A percentile compares a stretch with the other conserved stretches of the same genome.
These are phyloP conservation scores for Fusarium napiforme DNA, from an alignment of 2,329 filamentous ascomycete species.

Conservation along the genomic window DNA sequence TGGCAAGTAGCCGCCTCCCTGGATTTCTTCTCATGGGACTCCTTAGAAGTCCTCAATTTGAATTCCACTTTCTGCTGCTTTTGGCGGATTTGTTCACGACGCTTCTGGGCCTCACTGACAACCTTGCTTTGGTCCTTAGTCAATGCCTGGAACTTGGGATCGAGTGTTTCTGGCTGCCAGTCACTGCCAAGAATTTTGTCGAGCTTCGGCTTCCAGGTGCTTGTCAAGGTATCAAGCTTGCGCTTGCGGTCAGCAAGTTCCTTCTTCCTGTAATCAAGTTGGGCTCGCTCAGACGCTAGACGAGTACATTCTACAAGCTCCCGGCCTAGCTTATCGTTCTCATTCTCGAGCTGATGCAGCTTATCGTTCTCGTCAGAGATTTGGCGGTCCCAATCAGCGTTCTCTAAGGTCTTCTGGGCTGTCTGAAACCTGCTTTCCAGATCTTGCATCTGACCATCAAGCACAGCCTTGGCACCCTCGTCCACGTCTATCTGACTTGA, in stretches of 20 bases:
- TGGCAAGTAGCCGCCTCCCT: constrained; percentile 72
- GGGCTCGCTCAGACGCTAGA: constrained; percentile 83
- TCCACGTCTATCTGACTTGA: constrained; percentile 82
- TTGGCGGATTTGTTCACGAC: constrained; percentile 75
- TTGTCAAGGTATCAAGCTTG: constrained; percentile 80
- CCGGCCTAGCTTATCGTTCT: constrained; percentile 76
- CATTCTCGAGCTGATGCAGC: constrained; percentile 76
- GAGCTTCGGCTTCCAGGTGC: constrained; percentile 79
- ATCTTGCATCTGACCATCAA: constrained; percentile 79
- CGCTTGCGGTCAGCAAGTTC: constrained; percentile 79
- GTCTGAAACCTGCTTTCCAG: constrained; percentile 71
- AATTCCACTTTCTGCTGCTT: constrained; percentile 83
- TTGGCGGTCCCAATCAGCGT: constrained; percentile 75
- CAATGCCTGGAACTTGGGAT: constrained; percentile 74
- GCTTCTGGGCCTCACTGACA: constrained; percentile 73
- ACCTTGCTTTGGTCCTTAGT: constrained; percentile 67
- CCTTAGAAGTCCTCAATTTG: constrained; percentile 72
- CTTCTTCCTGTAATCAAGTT: constrained; percentile 84
- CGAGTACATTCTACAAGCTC: constrained; percentile 87
- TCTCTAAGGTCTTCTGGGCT: constrained; percentile 71
- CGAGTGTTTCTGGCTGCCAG: constrained; percentile 78
- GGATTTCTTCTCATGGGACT: constrained; percentile 72
- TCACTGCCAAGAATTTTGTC: constrained; percentile 68
- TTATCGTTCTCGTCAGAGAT: constrained; percentile 73
- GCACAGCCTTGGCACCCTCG: constrained; percentile 81